Evolutionary conservation across 2,329 filamentous ascomycete species (phyloP).

Genomic region (Massarina eburnea): DNA sequence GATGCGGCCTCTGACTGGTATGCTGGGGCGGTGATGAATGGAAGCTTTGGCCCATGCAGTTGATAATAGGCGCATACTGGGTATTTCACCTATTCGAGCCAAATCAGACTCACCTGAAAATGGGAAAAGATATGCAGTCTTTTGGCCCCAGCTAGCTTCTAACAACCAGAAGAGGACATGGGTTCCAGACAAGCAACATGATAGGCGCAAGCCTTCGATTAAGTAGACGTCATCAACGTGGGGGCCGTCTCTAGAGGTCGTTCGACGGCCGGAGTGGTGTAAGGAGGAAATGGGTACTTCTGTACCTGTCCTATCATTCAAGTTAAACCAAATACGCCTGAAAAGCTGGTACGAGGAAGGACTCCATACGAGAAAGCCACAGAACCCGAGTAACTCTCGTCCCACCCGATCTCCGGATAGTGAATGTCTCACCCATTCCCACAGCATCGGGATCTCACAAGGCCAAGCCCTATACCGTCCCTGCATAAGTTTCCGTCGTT

Average conservation of each 20-base stretch:
- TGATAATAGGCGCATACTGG: background rate
- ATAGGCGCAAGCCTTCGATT: background rate
- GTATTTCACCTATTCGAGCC: too few relatives aligned
- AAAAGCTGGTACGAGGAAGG: too few relatives aligned
- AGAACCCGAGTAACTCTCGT: background rate
- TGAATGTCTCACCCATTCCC: slow-evolving; percentile 21
- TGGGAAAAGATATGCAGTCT: too few relatives aligned
- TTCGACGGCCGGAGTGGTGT: too few relatives aligned
- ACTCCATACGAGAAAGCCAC: slow-evolving; percentile 1
- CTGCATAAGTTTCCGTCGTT: slow-evolving; percentile 9
- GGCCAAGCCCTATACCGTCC: slow-evolving; percentile 3
- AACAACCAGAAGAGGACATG: too few relatives aligned
- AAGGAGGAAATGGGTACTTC: too few relatives aligned
- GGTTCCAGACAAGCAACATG: background rate
- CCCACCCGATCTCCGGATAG: background rate
- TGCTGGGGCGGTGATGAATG: background rate
- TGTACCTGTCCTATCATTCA: too few relatives aligned
- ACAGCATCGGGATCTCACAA: background rate
- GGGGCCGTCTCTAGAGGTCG: too few relatives aligned
- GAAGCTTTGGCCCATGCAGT: background rate
- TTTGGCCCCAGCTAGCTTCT: too few relatives aligned
- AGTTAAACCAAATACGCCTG: too few relatives aligned
- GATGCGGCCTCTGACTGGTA: background rate
- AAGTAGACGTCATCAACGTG: too few relatives aligned
- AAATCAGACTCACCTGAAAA: too few relatives aligned